Evolutionary conservation across 2,329 filamentous ascomycete species (phyloP), one percentile per base, ranked within the genome.

Genomic region (Pezicula carpinea): DNA sequence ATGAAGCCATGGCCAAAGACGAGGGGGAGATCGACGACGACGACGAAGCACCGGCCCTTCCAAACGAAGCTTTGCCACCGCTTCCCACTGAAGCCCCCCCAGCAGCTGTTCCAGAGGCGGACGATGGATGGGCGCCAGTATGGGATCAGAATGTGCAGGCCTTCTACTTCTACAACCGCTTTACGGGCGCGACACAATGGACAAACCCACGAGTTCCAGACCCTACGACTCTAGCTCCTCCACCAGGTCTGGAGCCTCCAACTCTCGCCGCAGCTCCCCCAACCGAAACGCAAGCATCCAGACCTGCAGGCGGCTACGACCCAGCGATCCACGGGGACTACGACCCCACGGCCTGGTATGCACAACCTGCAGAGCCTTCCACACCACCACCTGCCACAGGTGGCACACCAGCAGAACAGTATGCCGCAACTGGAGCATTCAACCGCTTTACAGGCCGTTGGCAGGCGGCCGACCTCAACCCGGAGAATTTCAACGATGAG

Each of bases 281-380:
- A 26, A 52, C 58, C 33, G 15, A 59, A 55, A 53, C 57, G 14
- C 50, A 60, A 39, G 56, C 58, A 51, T 63, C 63, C 56, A 56
- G 69, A 46, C 69, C 79, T 18, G 78, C 76, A 5, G 84, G 85
- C 49, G 90, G 92, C 51, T 99, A 99, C 71, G 96, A 97, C 64
- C 93, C 93, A 1, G 87, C 89, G 19, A 92, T 99, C 39, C 93
- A 99, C 65, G 93, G 93, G 58, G 87, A 91, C 70, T 99, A 96
- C 72, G 93, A 99, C 61, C 90, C 91, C 4, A 93, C 85, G 50
- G 92, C 93, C n/a, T 87, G 90, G 72, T 99, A 99, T 65, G 92
- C 93, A 10, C 78, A 87, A 62, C 71, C 74, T 39, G 64, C 75
- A 38, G 66, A 71, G 39, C 56, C 63, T 10, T 53, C 67, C 34